Conservation (phyloP, 2,329 filamentous ascomycete species). For the Colletotrichum noveboracense region DNA sequence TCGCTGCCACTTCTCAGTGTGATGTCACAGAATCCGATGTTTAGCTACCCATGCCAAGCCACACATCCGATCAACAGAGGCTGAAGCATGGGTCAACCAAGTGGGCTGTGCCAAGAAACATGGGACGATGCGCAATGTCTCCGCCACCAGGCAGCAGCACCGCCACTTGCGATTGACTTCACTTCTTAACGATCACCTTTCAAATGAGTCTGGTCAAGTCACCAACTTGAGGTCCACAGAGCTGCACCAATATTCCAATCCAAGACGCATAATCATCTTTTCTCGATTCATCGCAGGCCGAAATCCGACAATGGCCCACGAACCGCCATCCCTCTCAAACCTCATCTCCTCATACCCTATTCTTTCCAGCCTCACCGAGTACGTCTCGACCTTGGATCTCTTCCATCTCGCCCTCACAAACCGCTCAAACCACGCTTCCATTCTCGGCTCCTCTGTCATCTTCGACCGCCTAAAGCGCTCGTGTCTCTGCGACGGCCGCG, state of each 20-base stretch:
- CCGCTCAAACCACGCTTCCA: neutral
- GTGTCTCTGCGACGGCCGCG: slow-evolving; percentile 16
- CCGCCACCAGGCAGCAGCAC: neutral
- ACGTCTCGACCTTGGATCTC: slow-evolving; percentile 5
- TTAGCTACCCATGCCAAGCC: neutral
- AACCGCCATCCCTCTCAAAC: neutral
- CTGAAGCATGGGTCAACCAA: neutral
- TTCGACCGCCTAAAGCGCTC: slow-evolving; percentile 4
- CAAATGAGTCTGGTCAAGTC: neutral
- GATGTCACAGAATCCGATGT: neutral
- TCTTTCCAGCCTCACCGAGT: neutral
- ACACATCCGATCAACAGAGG: neutral
- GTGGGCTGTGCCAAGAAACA: neutral
- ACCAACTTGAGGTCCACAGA: accelerated
- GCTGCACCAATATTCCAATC: accelerated
- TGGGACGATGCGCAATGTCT: neutral
- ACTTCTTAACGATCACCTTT: neutral
- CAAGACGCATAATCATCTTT: accelerated
- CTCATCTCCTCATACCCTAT: slow-evolving; percentile 9
- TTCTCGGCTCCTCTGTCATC: neutral
- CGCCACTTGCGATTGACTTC: neutral
- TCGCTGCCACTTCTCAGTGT: neutral
- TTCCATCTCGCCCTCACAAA: slow-evolving; percentile 3
- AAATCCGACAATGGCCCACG: neutral
- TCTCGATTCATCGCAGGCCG: neutral